A percentile compares a stretch with the other conserved stretches of the same genome.
Conservation (phyloP, 257 asterid genomes). For the Solanum appendiculatum region DNA sequence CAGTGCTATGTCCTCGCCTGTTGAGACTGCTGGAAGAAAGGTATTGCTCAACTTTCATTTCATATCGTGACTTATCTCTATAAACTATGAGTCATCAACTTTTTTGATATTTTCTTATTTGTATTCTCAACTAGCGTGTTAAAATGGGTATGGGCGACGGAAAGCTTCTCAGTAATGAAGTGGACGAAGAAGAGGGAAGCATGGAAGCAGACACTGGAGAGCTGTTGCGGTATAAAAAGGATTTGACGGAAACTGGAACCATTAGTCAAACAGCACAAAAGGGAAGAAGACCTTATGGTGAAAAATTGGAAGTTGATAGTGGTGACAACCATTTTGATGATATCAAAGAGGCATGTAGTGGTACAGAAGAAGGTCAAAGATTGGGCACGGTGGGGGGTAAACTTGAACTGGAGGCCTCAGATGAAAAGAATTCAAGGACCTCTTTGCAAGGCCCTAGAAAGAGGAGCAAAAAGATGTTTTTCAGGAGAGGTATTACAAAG, state of each 20-base stretch:
- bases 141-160: constrained; percentile 25
- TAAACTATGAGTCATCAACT: background rate
- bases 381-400: constrained; percentile 33
- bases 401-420: constrained; percentile 22
- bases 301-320: constrained; percentile 34
- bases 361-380: constrained; percentile 61
- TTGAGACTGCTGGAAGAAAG: constrained; percentile 52
- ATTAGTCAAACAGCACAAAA: constrained; percentile 21
- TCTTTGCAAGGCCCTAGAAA: constrained; percentile 43
- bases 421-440: constrained; percentile 24
- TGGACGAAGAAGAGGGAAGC: constrained; percentile 76
- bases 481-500: constrained; percentile 41
- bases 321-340: constrained; percentile 47
- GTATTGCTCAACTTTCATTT: constrained; percentile 26
- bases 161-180: constrained; percentile 43
- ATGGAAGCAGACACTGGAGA: constrained; percentile 67
- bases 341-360: constrained; percentile 70
- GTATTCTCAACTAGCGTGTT: constrained; percentile 12
- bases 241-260: constrained; percentile 23
- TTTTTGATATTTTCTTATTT: background rate
- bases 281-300: constrained; percentile 25
- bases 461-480: constrained; percentile 65
- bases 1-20: constrained; percentile 63
- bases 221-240: constrained; percentile 34
- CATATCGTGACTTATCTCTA: background rate